Evolutionary conservation across 2,329 filamentous ascomycete species (phyloP).

Genomic region (Pseudocercospora fuligena): DNA sequence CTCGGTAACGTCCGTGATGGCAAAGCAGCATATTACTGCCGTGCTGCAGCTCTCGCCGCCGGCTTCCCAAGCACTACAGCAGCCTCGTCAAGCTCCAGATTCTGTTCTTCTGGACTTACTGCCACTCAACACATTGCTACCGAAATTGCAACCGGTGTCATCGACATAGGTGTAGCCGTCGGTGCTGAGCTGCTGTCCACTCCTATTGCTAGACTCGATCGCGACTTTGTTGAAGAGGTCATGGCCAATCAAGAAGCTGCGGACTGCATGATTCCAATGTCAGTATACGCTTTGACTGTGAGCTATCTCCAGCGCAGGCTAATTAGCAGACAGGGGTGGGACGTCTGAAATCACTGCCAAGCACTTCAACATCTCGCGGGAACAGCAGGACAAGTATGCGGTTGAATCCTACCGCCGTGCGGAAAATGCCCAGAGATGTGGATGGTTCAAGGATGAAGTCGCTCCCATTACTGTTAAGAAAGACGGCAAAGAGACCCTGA

Average conservation of each 20-base stretch:
- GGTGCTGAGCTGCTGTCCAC: slow-evolving; percentile 95
- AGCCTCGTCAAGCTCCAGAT: slow-evolving; percentile 82
- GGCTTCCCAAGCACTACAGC: slow-evolving; percentile 87
- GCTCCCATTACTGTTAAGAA: slow-evolving; percentile 67
- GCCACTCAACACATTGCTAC: slow-evolving; percentile 77
- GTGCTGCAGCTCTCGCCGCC: slow-evolving; percentile 83
- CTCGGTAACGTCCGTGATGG: slow-evolving; percentile 84
- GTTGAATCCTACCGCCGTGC: slow-evolving; percentile 75
- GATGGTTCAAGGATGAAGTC: slow-evolving; percentile 77
- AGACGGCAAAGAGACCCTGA: slow-evolving; percentile 60
- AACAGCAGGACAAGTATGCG: slow-evolving; percentile 82
- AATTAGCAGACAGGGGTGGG: slow-evolving; percentile 5
- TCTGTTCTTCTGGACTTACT: slow-evolving; percentile 79
- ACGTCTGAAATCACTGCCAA: slow-evolving; percentile 85
- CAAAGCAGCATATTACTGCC: slow-evolving; percentile 85
- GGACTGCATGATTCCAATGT: slow-evolving; percentile 95
- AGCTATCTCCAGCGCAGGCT: not conserved
- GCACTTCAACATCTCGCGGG: slow-evolving; percentile 72
- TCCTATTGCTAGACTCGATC: slow-evolving; percentile 83
- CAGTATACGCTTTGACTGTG: slow-evolving; percentile 50
- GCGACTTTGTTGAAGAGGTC: slow-evolving; percentile 74
- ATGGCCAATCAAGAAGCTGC: slow-evolving; percentile 70
- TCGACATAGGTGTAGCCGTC: slow-evolving; percentile 75
- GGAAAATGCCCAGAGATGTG: slow-evolving; percentile 67
- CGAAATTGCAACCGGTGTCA: slow-evolving; percentile 73